Conservation (phyloP, 805 yeast genomes). For the Candida corydali region DNA sequence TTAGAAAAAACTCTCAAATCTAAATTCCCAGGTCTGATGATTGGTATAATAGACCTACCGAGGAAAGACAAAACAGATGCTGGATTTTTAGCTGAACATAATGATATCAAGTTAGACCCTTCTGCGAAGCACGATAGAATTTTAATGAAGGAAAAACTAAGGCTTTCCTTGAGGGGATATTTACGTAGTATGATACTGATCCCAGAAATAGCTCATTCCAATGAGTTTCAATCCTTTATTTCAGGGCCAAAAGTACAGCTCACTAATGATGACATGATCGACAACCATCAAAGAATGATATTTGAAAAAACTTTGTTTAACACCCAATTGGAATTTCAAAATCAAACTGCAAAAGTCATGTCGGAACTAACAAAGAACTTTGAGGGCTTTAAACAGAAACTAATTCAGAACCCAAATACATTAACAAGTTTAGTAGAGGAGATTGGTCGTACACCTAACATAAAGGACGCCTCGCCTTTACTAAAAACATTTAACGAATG, state of each 20-base stretch:
- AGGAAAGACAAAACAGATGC: constrained; percentile 42
- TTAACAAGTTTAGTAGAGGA: constrained; percentile 61
- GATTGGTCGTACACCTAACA: constrained; percentile 49
- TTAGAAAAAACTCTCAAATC: constrained; percentile 51
- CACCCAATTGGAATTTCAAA: constrained; percentile 70
- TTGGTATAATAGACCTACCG: constrained; percentile 59
- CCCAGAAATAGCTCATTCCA: constrained; percentile 52
- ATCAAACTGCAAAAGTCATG: constrained; percentile 58
- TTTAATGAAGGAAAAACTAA: constrained; percentile 67
- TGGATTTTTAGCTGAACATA: constrained; percentile 13
- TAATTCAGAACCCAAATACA: constrained; percentile 50
- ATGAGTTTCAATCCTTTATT: constrained; percentile 52
- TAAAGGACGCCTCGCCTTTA: constrained; percentile 61
- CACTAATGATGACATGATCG: constrained; percentile 44
- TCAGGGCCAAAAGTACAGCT: constrained; percentile 30
- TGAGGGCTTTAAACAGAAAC: constrained; percentile 51
- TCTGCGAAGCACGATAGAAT: not conserved
- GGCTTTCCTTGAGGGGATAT: constrained; percentile 76
- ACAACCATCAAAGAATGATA: constrained; percentile 53
- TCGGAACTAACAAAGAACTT: constrained; percentile 51
- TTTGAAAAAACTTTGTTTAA: constrained; percentile 56
- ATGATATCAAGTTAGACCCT: not conserved
- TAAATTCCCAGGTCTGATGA: constrained; percentile 59
- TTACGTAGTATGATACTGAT: constrained; percentile 49
- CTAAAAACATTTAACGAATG: constrained; percentile 72